Conservation (phyloP, 306 rosid species). For the Ziziphus jujuba region DNA sequence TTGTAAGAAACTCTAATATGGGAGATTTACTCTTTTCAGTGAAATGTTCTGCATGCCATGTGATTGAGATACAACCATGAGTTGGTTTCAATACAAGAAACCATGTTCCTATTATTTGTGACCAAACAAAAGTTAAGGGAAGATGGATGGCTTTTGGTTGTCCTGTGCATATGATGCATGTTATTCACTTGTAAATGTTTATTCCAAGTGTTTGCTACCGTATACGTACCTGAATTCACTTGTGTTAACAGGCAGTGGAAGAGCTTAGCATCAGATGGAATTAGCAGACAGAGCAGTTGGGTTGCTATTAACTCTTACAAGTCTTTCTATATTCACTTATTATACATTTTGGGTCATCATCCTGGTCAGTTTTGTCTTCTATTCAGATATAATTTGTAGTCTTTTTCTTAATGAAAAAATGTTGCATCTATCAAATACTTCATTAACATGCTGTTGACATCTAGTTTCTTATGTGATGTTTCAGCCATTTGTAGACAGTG, state of each 20-base stretch:
- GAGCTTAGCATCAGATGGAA: slow-evolving; percentile 53
- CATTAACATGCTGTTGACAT: slow-evolving; percentile 10
- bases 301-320: slow-evolving; percentile 61
- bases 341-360: slow-evolving; percentile 95
- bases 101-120: no score
- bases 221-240: slow-evolving; percentile 13
- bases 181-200: slow-evolving; percentile 3
- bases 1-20: neutral
- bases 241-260: slow-evolving; percentile 45
- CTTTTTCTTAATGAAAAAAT: slow-evolving; percentile 1
- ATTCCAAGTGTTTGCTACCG: slow-evolving; percentile 7
- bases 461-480: slow-evolving; percentile 22
- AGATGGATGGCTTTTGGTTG: neutral
- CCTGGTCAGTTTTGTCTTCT: slow-evolving; percentile 57
- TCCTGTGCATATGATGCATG: neutral
- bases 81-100: no score
- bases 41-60: neutral
- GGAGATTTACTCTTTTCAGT: neutral
- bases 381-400: neutral
- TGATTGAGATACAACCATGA: neutral
- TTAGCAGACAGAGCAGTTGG: slow-evolving; percentile 85
- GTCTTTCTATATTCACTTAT: slow-evolving; percentile 80
- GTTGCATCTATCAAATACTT: neutral
- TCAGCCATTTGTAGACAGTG: slow-evolving; percentile 93
- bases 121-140: no score